Percentiles rank a stretch among this genome's conserved stretches.
Conservation (phyloP, 225 moss, liverwort and hornwort species). For the Bryoerythrophyllum caledonicum region DNA sequence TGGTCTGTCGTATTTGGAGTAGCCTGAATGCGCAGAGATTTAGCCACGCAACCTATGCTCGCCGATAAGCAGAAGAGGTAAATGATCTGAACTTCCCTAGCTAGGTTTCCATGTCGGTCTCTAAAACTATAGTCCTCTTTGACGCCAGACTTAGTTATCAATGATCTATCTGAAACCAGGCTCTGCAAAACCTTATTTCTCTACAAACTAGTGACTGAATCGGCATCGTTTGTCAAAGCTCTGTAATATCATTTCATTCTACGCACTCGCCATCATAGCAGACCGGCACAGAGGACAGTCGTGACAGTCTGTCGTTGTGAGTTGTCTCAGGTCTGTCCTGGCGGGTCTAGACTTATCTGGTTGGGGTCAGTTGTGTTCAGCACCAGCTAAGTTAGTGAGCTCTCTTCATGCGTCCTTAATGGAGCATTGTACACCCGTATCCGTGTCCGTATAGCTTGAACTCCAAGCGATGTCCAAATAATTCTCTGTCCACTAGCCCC, state of each 20-base stretch:
- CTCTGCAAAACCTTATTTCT: background rate
- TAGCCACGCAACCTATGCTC: background rate
- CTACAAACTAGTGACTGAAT: background rate
- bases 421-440: background rate
- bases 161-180: background rate
- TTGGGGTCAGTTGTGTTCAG: background rate
- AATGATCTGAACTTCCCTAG: background rate
- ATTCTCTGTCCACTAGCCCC: background rate
- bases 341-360: background rate
- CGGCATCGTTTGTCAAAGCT: background rate
- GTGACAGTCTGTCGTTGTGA: background rate
- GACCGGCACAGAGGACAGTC: background rate
- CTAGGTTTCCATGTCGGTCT: background rate
- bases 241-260: background rate
- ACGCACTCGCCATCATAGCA: background rate
- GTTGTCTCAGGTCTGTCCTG: background rate
- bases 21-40: background rate
- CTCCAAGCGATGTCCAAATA: background rate
- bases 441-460: constrained; percentile 10
- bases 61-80: background rate
- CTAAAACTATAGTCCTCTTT: background rate
- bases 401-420: no score
- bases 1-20: background rate
- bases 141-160: background rate
- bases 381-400: background rate